Evolutionary conservation across 1,284 basidiomycete species (phyloP), one percentile per base, ranked within the genome.

Genomic region (Fomitopsis pinicola): DNA sequence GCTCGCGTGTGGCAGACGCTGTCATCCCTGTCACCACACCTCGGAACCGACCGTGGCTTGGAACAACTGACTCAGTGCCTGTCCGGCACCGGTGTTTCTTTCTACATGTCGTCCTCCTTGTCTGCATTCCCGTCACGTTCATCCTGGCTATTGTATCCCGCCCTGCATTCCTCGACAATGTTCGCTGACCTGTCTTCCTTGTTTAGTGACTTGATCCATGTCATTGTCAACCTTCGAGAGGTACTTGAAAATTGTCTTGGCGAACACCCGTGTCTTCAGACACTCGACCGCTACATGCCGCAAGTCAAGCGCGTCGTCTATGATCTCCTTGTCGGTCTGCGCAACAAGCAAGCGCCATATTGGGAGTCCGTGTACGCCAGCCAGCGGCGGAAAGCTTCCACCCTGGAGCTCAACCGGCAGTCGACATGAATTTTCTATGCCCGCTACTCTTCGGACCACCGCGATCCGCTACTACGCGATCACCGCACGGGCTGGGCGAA

Each of bases 201-300:
- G 55, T 63, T 38, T 71, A 97, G 95, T 67, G 95, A 98, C 63
- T 84, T 98, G 36, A 85, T 89, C 63, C 82, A 85, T 0, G 85
- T 97, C 7, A 94, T 95, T 0, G 76, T 82, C 42, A 89, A 95
- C 59, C 84, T 99, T 7, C 87, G 97, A 50, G 73, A 76, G 7
- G 90, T 92, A 26, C 85, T 99, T 30, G 97, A 99, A 73, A 81
- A 83, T 54, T 91, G 92, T 70, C 83, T 97, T 26, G 85, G 90
- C n/a, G 93, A 97, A 71, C 85, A 91, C 10, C 88, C 94, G 0
- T 90, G 91, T 0, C 86, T 86, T 28, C 79, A 83, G 45, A 83
- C 85, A 9, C 80, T 98, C 62, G 87, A 90, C 40, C 74, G 78
- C 6, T 94, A 92, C 75, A 82, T 94, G 70, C 95, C 97, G 5